Conservation (phyloP, 2,329 filamentous ascomycete species). For the Diaporthe citrichinensis region DNA sequence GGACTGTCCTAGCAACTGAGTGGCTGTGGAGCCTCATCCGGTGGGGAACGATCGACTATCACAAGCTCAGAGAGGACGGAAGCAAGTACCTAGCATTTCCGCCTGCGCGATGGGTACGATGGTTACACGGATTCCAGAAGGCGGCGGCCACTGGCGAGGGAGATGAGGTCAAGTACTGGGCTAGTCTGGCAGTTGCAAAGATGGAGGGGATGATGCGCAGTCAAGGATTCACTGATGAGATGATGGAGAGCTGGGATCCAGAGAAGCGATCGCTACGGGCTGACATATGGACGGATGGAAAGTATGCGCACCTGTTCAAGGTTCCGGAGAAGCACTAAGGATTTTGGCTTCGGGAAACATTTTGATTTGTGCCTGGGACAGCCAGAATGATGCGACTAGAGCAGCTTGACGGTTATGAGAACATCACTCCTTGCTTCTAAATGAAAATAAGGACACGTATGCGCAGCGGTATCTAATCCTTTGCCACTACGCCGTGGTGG, state of each 20-base stretch:
- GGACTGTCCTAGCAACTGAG: not conserved
- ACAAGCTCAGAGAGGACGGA: not conserved
- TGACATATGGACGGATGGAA: not conserved
- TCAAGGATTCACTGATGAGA: not conserved
- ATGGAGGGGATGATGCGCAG: not conserved
- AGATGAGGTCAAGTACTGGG: not conserved
- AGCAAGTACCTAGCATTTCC: not conserved
- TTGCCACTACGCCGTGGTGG: not conserved
- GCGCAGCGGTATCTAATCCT: not conserved
- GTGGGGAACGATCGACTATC: not conserved
- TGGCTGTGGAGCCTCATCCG: slow-evolving; percentile 1
- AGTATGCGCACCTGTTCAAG: not conserved
- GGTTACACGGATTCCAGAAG: not conserved
- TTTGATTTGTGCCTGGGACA: not conserved
- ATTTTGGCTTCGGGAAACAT: not conserved
- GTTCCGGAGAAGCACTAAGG: not conserved
- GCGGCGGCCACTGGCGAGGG: not conserved
- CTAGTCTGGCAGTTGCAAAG: not conserved
- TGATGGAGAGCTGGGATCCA: slow-evolving; percentile 12
- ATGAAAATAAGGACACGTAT: not conserved
- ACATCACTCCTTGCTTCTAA: not conserved
- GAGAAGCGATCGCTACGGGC: not conserved
- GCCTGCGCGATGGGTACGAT: not conserved
- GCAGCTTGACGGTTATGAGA: not conserved
- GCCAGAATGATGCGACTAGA: not conserved